Conservation (phyloP, 2,329 filamentous ascomycete species). For the Trichocomaceae sp. region DNA sequence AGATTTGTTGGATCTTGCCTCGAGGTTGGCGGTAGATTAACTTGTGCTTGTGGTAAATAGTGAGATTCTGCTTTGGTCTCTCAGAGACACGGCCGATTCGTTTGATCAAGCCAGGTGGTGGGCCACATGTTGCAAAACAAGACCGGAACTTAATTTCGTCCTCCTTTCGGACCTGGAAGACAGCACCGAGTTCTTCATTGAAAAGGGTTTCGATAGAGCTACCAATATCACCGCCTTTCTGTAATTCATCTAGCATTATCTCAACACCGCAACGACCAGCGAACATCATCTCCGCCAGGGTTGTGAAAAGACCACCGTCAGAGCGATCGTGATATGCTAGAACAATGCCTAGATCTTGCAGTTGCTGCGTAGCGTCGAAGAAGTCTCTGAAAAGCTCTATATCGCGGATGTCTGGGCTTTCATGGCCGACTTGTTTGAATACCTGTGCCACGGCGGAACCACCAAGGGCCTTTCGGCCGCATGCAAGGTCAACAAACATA, state of each 20-base stretch:
- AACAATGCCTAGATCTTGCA: slow-evolving; percentile 64
- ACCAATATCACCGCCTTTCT: slow-evolving; percentile 53
- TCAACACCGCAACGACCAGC: slow-evolving; percentile 85
- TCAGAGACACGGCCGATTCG: slow-evolving; percentile 72
- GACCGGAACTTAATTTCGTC: slow-evolving; percentile 80
- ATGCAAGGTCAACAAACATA: slow-evolving; percentile 83
- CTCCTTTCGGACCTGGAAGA: slow-evolving; percentile 85
- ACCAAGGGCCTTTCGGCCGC: slow-evolving; percentile 72
- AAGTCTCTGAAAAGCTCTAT: slow-evolving; percentile 76
- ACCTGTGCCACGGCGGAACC: slow-evolving; percentile 88
- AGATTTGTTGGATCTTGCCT: slow-evolving; percentile 72
- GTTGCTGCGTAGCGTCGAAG: slow-evolving; percentile 73
- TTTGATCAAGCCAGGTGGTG: slow-evolving; percentile 71
- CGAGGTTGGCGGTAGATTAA: slow-evolving; percentile 65
- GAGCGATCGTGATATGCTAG: slow-evolving; percentile 93
- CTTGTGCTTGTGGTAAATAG: slow-evolving; percentile 64
- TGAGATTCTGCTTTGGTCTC: slow-evolving; percentile 64
- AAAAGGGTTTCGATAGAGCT: slow-evolving; percentile 73
- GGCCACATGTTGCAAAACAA: slow-evolving; percentile 86
- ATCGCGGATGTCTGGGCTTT: slow-evolving; percentile 79
- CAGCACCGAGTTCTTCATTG: slow-evolving; percentile 91
- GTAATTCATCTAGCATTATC: slow-evolving; percentile 67
- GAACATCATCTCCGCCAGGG: slow-evolving; percentile 96
- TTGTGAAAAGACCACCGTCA: slow-evolving; percentile 86
- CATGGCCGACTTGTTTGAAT: slow-evolving; percentile 76